These are phyloP conservation scores for Erysimum cheiranthoides DNA, from an alignment of 345 rosid species.

Conservation along the genomic window DNA sequence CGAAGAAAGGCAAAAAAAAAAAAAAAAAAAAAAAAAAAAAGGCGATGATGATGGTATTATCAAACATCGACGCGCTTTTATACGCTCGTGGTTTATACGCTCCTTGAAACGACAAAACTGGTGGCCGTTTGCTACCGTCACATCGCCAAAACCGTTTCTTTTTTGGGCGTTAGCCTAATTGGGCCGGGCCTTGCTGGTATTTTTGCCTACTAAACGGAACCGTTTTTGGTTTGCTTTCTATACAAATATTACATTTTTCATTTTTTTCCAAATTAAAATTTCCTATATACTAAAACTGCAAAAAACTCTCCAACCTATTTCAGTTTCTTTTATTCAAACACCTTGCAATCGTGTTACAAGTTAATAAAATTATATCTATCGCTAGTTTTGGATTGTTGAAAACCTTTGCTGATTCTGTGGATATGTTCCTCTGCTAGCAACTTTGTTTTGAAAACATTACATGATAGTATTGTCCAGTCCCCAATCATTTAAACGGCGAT, in stretches of 20 bases:
- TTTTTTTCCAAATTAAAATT: too few relatives aligned
- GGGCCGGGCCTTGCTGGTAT: constrained; percentile 36
- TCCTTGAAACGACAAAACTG: constrained; percentile 47
- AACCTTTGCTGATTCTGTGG: background rate
- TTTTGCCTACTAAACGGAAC: background rate
- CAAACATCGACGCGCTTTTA: background rate
- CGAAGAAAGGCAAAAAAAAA: constrained; percentile 22
- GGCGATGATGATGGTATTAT: constrained; percentile 25
- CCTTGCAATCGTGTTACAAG: too few relatives aligned
- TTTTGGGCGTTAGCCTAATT: constrained; percentile 34
- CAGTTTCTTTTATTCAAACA: too few relatives aligned
- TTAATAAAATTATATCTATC: too few relatives aligned
- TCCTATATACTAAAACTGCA: too few relatives aligned
- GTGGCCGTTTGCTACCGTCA: constrained; percentile 48
- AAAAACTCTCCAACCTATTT: too few relatives aligned
- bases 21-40: constrained; percentile 14
- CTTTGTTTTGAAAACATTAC: background rate
- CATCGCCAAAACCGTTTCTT: constrained; percentile 46
- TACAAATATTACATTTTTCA: too few relatives aligned
- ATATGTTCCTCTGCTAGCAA: background rate
- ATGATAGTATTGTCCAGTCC: background rate
- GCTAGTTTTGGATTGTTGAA: too few relatives aligned
- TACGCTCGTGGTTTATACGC: constrained; percentile 2
- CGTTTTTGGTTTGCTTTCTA: background rate
- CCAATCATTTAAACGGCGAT: too few relatives aligned